Percentiles rank a stretch among this genome's conserved stretches.
These are phyloP conservation scores for Phyllachora maydis DNA, from an alignment of 2,329 filamentous ascomycete species.

Conservation along the genomic window DNA sequence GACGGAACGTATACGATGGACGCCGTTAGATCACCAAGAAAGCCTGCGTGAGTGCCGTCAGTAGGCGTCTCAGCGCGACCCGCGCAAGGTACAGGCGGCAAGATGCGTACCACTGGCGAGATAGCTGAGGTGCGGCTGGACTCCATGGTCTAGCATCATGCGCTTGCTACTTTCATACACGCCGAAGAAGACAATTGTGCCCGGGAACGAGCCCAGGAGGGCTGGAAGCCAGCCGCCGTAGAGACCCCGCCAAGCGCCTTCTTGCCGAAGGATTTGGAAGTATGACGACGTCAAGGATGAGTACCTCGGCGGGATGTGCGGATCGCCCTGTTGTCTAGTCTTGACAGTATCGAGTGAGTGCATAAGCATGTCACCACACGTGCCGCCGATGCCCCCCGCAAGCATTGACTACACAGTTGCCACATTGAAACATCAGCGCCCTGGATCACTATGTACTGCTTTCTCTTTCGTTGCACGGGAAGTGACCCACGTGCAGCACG, in stretches of 20 bases:
- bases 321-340: constrained; percentile 91
- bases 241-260: constrained; percentile 66
- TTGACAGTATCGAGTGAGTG: constrained; percentile 98
- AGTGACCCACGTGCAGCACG: constrained; percentile 36
- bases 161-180: constrained; percentile 93
- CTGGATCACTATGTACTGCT: constrained; percentile 2
- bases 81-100: background rate
- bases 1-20: constrained; percentile 91
- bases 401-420: constrained; percentile 85
- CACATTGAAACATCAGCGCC: constrained; percentile 2
- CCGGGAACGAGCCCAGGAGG: constrained; percentile 77
- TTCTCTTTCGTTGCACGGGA: constrained; percentile 1
- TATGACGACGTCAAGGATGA: constrained; percentile 80
- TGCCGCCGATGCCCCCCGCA: constrained; percentile 80
- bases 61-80: background rate
- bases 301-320: constrained; percentile 82
- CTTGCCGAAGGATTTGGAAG: constrained; percentile 79
- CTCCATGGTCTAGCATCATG: constrained; percentile 62
- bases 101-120: constrained; percentile 48
- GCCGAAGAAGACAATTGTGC: constrained; percentile 88
- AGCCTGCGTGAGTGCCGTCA: constrained; percentile 30
- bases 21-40: constrained; percentile 78
- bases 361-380: constrained; percentile 93
- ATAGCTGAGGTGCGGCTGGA: constrained; percentile 71
- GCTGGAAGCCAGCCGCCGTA: constrained; percentile 91